Evolutionary conservation across 805 yeast species (phyloP), one percentile per base, ranked within the genome.

Genomic region (Sugiyamaella mastotermitis): DNA sequence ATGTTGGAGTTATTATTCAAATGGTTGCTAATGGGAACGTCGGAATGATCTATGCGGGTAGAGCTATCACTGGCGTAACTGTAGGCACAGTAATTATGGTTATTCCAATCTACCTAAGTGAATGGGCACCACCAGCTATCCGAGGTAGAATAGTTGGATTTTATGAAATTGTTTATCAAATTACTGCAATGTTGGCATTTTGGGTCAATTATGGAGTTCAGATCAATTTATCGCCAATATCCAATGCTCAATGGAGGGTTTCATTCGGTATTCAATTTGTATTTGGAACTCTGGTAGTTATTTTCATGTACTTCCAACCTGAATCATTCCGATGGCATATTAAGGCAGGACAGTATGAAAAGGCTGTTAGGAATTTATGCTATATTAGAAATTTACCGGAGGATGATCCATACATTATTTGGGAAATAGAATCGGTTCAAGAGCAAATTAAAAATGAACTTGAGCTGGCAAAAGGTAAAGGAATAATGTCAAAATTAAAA

Each of bases 61-160:
- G n/a, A n/a, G n/a, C n/a, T n/a, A n/a, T n/a, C n/a, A n/a, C n/a
- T n/a, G n/a, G n/a, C 2, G 28, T 74, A 5, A 75, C 76, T 17
- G 70, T 72, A 37, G 80, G 80, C 1, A 68, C 71, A 7, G 62
- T 72, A 23, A 62, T 76, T 1, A 65, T 66, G 51, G 58, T 72
- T 35, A 72, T 72, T 0, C 87, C 78, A 0, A 62, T 71, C 2
- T 72, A 68, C 48, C 57, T 71, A 11, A 65, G 73, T 16, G 78
- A 72, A 47, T 58, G 69, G 11, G 60, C 60, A 1, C 60, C 58
- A 1, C 48, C 58, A 1, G 44, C 49, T 11, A 36, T 51, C 15
- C 56, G 63, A 26, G 63, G 63, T 24, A 17, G 40, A 11, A 16
- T 41, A 43, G 48, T 44, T 7, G 39, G 39, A 13, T 36, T 36